phyloP scores from a whole-genome alignment of 177 flowering plant genomes.

The Tripterygium wilfordii region DNA sequence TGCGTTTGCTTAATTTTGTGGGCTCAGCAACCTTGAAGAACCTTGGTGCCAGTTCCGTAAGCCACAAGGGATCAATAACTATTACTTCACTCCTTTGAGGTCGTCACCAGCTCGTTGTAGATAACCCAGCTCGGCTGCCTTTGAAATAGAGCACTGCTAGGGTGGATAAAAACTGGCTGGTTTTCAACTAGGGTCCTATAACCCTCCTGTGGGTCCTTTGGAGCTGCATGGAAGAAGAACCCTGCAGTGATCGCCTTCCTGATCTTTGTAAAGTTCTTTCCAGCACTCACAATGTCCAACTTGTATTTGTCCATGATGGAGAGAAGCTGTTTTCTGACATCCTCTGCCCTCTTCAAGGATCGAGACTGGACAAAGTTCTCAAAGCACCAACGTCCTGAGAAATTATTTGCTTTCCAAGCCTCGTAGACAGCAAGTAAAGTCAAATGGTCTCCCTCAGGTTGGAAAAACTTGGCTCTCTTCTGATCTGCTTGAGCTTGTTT shows the following conservation, averaged over 20 bases:
- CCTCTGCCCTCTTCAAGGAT: constrained; percentile 92
- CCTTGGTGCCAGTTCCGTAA: constrained; percentile 86
- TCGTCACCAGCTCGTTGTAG: constrained; percentile 93
- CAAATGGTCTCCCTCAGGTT: too few relatives aligned
- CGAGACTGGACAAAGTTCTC: constrained; percentile 93
- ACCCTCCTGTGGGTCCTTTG: constrained; percentile 93
- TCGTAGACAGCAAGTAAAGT: constrained; percentile 89
- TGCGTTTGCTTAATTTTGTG: constrained; percentile 92
- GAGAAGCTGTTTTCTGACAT: constrained; percentile 89
- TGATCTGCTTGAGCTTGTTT: constrained; percentile 97
- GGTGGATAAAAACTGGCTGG: constrained; percentile 90
- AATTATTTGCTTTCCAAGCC: constrained; percentile 93
- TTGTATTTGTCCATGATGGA: constrained; percentile 95
- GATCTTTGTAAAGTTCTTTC: constrained; percentile 75
- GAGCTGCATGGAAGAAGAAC: constrained; percentile 85
- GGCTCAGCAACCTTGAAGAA: constrained; percentile 91
- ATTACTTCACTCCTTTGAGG: constrained; percentile 90
- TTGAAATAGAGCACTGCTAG: constrained; percentile 94
- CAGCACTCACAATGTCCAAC: constrained; percentile 79
- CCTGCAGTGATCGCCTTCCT: constrained; percentile 90
- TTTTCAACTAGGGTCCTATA: constrained; percentile 92
- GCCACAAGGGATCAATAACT: constrained; percentile 91
- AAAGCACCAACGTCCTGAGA: constrained; percentile 93
- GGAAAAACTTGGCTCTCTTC: constrained; percentile 86
- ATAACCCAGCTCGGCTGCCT: constrained; percentile 96